Conservation (phyloP, 164 flowering plant species). For the Vitis cinerea region DNA sequence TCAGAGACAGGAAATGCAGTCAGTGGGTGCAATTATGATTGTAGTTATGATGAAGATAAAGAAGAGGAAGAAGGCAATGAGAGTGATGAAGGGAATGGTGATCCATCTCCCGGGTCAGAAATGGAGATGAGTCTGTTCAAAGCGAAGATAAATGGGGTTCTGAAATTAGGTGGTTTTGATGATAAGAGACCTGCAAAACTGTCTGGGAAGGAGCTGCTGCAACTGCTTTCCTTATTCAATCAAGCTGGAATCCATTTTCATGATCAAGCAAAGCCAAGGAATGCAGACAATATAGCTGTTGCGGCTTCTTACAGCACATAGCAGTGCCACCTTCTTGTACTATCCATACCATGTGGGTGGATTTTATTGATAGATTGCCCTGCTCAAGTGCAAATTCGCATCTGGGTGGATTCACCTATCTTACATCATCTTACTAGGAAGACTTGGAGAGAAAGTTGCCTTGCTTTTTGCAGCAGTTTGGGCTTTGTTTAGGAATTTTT, state of each 20-base stretch:
- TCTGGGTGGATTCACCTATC: no score
- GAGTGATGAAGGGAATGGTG: conserved; percentile 19
- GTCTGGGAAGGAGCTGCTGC: conserved; percentile 58
- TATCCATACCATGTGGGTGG: no score
- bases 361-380: no score
- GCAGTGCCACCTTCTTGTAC: no score
- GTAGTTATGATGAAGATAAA: conserved; percentile 14
- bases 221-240: conserved; percentile 49
- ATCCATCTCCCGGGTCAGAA: conserved; percentile 16
- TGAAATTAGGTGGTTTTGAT: conserved; percentile 56
- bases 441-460: no score
- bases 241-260: conserved; percentile 57
- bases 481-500: no score
- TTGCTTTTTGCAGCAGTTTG: no score
- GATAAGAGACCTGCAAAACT: conserved; percentile 84
- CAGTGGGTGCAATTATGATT: neutral
- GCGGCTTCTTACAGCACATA: neutral
- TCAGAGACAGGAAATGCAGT: conserved; percentile 11
- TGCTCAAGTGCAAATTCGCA: no score
- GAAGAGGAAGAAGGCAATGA: conserved; percentile 23
- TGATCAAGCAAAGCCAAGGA: conserved; percentile 24
- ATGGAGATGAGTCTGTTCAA: conserved; percentile 39
- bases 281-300: conserved; percentile 8
- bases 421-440: no score
- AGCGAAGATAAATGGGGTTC: conserved; percentile 54